phyloP scores from a whole-genome alignment of 1,284 basidiomycete species.

The Melampsora larici-populina region DNA sequence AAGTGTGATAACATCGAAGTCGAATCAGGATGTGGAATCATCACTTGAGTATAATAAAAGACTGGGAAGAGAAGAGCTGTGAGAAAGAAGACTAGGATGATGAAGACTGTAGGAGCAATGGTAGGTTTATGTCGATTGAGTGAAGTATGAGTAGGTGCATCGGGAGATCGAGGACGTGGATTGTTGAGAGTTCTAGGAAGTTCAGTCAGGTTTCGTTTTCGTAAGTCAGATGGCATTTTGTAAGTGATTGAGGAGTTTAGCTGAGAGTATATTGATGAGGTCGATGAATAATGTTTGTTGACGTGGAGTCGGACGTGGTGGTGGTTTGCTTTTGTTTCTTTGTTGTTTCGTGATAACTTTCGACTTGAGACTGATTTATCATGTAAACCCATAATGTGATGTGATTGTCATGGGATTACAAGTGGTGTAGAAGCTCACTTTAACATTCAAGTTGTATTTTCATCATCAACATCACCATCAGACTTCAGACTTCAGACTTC shows the following conservation, averaged over 20 bases:
- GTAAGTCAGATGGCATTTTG: slow-evolving; percentile 24
- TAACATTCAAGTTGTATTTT: no score
- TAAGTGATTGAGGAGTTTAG: background rate
- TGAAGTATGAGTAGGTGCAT: slow-evolving; percentile 13
- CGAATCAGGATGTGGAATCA: slow-evolving; percentile 33
- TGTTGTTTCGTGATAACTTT: background rate
- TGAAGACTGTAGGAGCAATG: slow-evolving; percentile 36
- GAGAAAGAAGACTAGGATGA: slow-evolving; percentile 16
- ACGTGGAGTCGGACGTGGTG: background rate
- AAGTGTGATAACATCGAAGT: slow-evolving; percentile 31
- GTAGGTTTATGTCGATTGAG: slow-evolving; percentile 30
- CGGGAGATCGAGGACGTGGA: slow-evolving; percentile 12
- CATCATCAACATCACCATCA: no score
- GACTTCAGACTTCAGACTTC: no score
- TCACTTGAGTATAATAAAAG: slow-evolving; percentile 41
- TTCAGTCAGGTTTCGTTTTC: slow-evolving; percentile 7
- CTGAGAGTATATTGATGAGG: background rate
- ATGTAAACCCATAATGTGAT: background rate
- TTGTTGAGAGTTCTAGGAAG: slow-evolving; percentile 16
- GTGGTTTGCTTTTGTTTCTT: background rate
- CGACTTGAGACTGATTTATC: background rate
- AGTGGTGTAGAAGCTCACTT: no score
- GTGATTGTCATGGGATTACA: background rate
- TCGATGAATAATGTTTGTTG: background rate
- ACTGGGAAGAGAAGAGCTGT: slow-evolving; percentile 29